These are phyloP conservation scores for Penstemon eatonii DNA, from an alignment of 257 asterid genomes.

Conservation along the genomic window DNA sequence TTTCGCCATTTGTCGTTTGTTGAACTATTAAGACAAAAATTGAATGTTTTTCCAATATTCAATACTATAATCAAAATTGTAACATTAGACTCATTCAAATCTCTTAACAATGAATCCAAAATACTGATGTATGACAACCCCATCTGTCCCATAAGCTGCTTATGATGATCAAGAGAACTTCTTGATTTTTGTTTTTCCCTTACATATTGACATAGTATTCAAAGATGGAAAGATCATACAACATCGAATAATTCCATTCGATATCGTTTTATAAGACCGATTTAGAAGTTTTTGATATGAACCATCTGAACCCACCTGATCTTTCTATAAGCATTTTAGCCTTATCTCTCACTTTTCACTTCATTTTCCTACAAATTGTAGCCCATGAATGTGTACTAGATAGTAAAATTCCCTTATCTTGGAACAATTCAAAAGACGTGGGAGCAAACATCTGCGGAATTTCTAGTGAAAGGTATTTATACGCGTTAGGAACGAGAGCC, in stretches of 20 bases:
- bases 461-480: conserved; percentile 41
- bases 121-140: conserved; percentile 24
- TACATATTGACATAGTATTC: not conserved
- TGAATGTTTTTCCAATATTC: conserved; percentile 15
- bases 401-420: conserved; percentile 30
- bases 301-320: not conserved
- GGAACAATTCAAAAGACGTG: conserved; percentile 23
- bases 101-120: conserved; percentile 14
- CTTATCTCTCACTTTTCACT: conserved; percentile 22
- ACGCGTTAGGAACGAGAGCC: conserved; percentile 43
- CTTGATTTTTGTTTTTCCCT: too few species aligned
- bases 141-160: conserved; percentile 27
- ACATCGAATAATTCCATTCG: not conserved
- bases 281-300: conserved; percentile 32
- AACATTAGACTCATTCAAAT: conserved; percentile 28
- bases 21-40: conserved; percentile 2
- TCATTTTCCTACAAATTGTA: conserved; percentile 18
- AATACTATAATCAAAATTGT: conserved; percentile 20
- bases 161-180: too few species aligned
- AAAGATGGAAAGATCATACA: not conserved
- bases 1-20: conserved; percentile 32
- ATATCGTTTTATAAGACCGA: not conserved
- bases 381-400: conserved; percentile 45
- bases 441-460: conserved; percentile 39
- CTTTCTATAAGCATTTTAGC: conserved; percentile 13